These are phyloP conservation scores for Articulospora tetracladia DNA, from an alignment of 495 filamentous ascomycete species.

Conservation along the genomic window DNA sequence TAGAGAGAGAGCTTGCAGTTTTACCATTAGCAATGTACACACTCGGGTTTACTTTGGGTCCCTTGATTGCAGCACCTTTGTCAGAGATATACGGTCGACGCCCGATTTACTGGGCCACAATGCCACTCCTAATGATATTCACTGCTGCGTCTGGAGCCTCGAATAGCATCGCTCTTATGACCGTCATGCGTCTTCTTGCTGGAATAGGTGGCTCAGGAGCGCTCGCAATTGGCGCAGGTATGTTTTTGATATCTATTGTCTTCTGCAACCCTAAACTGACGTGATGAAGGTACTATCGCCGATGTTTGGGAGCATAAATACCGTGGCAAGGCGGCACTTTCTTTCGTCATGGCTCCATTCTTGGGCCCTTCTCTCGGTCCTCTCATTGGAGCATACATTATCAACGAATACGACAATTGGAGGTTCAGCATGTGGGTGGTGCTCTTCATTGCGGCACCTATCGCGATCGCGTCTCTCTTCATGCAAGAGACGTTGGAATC, in stretches of 20 bases:
- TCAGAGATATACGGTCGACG: slow-evolving; percentile 65
- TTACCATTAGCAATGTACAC: slow-evolving; percentile 60
- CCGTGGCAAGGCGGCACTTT: slow-evolving; percentile 56
- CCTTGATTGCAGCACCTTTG: slow-evolving; percentile 57
- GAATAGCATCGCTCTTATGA: slow-evolving; percentile 48
- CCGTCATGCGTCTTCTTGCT: slow-evolving; percentile 52
- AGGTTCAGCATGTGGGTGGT: slow-evolving; percentile 65
- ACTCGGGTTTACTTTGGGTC: slow-evolving; percentile 64
- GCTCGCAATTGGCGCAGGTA: slow-evolving; percentile 55
- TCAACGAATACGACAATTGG: slow-evolving; percentile 61
- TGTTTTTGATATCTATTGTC: too few relatives aligned
- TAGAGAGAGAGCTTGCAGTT: slow-evolving; percentile 13
- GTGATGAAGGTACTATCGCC: slow-evolving; percentile 17
- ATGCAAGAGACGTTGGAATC: slow-evolving; percentile 19
- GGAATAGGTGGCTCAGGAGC: slow-evolving; percentile 51
- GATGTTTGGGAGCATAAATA: slow-evolving; percentile 60
- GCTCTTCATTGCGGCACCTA: slow-evolving; percentile 40
- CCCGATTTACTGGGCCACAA: slow-evolving; percentile 45
- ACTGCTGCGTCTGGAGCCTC: slow-evolving; percentile 52
- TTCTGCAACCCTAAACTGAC: neutral
- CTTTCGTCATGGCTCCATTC: slow-evolving; percentile 62
- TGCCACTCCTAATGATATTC: slow-evolving; percentile 53
- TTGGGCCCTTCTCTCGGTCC: slow-evolving; percentile 65
- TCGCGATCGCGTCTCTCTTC: slow-evolving; percentile 9
- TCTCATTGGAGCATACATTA: slow-evolving; percentile 62